Percentiles rank a stretch among this genome's conserved stretches.
phyloP scores from a whole-genome alignment of 495 filamentous ascomycete species.

The Pyrenula massariospora region DNA sequence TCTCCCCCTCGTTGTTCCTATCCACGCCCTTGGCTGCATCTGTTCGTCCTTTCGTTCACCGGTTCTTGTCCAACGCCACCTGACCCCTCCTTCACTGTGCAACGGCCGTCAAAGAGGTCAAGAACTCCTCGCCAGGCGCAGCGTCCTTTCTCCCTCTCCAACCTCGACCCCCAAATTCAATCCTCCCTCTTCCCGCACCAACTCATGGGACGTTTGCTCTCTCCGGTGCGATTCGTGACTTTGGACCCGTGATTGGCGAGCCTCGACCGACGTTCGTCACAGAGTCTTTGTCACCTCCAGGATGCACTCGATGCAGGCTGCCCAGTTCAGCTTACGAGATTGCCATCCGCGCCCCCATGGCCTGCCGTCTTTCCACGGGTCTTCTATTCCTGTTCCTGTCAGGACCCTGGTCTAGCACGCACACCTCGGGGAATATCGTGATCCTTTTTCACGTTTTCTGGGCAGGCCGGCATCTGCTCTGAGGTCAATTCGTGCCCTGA shows the following conservation, averaged over 20 bases:
- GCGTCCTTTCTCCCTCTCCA: not conserved
- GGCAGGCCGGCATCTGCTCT: too few species aligned
- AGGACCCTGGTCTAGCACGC: too few species aligned
- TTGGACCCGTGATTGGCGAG: not conserved
- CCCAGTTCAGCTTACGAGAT: not conserved
- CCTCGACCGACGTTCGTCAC: not conserved
- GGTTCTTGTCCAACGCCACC: too few species aligned
- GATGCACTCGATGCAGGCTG: not conserved
- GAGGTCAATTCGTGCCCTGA: too few species aligned
- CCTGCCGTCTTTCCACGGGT: not conserved
- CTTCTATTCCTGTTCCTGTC: not conserved
- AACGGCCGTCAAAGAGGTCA: too few species aligned
- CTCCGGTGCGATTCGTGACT: not conserved
- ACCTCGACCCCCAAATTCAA: not conserved
- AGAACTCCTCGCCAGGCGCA: not conserved
- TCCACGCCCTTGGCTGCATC: too few species aligned
- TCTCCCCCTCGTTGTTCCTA: too few species aligned
- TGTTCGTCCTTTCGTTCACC: too few species aligned
- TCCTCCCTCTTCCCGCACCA: not conserved
- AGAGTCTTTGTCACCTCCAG: not conserved
- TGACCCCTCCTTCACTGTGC: too few species aligned
- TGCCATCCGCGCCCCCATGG: not conserved
- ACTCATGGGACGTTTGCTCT: not conserved
- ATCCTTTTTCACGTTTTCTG: too few species aligned
- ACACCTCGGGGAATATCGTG: too few species aligned